Base-by-base conservation (phyloP, 768 basidiomycete species). In the Lactarius sanguifluus region DNA sequence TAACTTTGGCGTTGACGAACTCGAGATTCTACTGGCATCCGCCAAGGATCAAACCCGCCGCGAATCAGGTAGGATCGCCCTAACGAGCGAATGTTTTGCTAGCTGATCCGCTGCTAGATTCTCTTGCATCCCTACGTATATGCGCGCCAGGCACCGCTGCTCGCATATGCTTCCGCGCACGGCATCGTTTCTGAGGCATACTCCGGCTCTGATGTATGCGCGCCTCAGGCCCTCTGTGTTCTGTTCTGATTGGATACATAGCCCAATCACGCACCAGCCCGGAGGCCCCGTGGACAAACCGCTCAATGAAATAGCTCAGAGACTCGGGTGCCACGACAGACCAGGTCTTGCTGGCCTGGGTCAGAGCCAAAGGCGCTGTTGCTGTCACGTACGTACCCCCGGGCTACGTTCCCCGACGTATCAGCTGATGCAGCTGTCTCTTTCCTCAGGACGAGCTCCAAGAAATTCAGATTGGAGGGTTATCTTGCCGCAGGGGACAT, bases 171-270 rank as follows among this genome's bases (percentile, higher is more conserved):
- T 54, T 77, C 80, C 18, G 74, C 79, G 69, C 78, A 91, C 63
- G 81, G 80, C 18, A 89, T 93, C 59, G 80, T 85, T 28, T 84
- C 85, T 52, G 91, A 92, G 74, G 90, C 86, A 1, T 92, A 92
- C 76, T 86, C 88, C 88, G 62, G 76, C 83, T 23, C 79, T 94
- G 52, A 82, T 79, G 88, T 89, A 64, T 30, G 84, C 50, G 8
- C 50, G 32, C 36, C 5, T 41, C 52, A 2, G 1, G 20, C 43
- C 43, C 56, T 57, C 55, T 3, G 43, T 8, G 56, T 25, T 38
- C 36, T 43, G 56, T 23, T 36, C 61, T 59, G 43, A 41, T 57
- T 40, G 28, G 25, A 36, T 59, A n/a, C 34, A 38, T 67, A 88
- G 87, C 61, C 88, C 89, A 7, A 78, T 91, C 45, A 90, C 87